Evolutionary conservation across 2,329 filamentous ascomycete species (phyloP).

Genomic region (Cadophora malorum): DNA sequence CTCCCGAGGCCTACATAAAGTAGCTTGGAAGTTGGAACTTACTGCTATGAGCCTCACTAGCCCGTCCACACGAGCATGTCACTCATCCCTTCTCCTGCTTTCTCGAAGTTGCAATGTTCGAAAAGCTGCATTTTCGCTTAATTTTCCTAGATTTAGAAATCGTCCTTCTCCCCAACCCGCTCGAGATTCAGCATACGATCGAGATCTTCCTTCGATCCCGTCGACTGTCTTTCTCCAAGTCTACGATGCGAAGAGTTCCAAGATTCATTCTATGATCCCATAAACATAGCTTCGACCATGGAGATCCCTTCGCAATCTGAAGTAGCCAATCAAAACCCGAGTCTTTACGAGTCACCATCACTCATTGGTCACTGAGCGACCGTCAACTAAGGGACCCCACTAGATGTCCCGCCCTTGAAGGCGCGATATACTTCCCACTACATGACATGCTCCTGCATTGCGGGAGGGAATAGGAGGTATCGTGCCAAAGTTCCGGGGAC

Average conservation of each 20-base stretch:
- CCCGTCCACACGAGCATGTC: not conserved
- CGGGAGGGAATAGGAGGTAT: not conserved
- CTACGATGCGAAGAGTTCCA: not conserved
- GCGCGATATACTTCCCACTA: not conserved
- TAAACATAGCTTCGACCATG: not conserved
- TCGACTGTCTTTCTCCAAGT: not conserved
- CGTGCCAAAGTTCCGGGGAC: not conserved
- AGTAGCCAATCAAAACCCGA: not conserved
- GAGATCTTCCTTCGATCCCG: not conserved
- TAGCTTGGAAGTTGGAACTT: not conserved
- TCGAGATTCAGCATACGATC: not conserved
- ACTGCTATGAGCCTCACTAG: not conserved
- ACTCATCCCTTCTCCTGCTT: not conserved
- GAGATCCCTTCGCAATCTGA: not conserved
- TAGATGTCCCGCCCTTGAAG: not conserved
- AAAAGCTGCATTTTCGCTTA: not conserved
- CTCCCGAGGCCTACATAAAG: slow-evolving; percentile 3
- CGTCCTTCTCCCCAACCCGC: too few species aligned
- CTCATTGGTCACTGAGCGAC: not conserved
- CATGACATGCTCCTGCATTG: not conserved
- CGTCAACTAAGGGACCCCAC: not conserved
- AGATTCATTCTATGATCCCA: not conserved
- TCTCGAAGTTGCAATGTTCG: not conserved
- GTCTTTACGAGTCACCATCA: not conserved
- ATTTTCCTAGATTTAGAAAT: not conserved